These are phyloP conservation scores for Cicer arietinum DNA, from an alignment of 306 rosid genomes.

Conservation along the genomic window DNA sequence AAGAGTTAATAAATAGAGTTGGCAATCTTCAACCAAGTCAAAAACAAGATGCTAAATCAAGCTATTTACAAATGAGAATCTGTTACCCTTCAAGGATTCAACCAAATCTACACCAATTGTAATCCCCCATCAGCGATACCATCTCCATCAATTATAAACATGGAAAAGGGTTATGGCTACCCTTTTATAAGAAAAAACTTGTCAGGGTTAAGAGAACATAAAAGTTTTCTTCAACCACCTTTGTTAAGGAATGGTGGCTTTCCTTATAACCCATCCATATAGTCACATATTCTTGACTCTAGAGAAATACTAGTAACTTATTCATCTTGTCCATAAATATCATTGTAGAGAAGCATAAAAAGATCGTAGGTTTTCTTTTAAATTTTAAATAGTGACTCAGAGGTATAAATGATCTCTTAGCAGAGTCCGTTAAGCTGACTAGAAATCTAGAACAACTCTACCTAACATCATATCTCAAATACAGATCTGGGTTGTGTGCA, in stretches of 20 bases:
- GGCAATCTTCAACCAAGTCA: conserved; percentile 9
- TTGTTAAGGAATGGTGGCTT: too few species aligned
- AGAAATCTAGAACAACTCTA: neutral
- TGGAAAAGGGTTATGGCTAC: too few species aligned
- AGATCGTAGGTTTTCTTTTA: neutral
- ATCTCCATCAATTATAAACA: too few species aligned
- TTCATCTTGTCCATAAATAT: neutral
- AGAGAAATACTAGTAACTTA: too few species aligned
- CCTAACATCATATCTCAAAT: too few species aligned
- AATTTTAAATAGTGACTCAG: conserved; percentile 9
- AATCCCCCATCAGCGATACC: too few species aligned
- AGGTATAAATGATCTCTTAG: neutral
- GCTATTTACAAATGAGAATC: conserved; percentile 1
- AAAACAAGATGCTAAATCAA: neutral
- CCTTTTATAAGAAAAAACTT: too few species aligned
- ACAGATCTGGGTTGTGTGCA: too few species aligned
- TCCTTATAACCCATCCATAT: too few species aligned
- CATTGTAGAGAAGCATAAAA: neutral
- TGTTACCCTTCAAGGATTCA: conserved; percentile 12
- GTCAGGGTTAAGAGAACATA: too few species aligned
- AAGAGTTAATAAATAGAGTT: neutral
- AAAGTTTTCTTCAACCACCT: too few species aligned
- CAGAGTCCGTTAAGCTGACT: neutral
- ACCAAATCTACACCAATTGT: conserved; percentile 1
- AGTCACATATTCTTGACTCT: too few species aligned